Evolutionary conservation across 305 asterid genomes (phyloP).

Genomic region (Fraxinus platypoda): DNA sequence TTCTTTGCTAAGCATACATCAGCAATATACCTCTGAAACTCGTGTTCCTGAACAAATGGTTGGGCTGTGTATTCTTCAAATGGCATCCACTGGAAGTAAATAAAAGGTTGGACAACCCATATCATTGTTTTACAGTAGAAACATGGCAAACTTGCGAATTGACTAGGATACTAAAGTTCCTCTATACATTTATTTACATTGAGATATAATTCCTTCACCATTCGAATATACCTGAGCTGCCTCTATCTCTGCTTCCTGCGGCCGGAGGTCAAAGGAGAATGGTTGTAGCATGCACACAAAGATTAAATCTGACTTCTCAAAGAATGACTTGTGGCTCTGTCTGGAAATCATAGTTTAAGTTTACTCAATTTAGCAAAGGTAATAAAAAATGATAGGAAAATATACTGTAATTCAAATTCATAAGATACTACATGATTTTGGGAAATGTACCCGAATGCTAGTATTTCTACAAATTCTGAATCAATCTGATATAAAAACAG

Average conservation of each 20-base stretch:
- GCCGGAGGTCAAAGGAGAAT: conserved; percentile 57
- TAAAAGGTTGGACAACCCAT: neutral
- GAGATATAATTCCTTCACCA: neutral
- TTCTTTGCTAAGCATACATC: conserved; percentile 61
- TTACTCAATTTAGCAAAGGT: neutral
- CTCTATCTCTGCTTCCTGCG: conserved; percentile 86
- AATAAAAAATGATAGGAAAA: neutral
- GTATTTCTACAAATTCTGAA: conserved; percentile 65
- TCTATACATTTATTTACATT: neutral
- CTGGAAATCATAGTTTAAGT: conserved; percentile 37
- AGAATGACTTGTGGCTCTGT: conserved; percentile 83
- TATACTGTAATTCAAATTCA: neutral
- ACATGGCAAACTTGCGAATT: neutral
- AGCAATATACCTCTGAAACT: conserved; percentile 47
- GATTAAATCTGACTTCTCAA: conserved; percentile 83
- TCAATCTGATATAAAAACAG: conserved; percentile 56
- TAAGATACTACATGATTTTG: neutral
- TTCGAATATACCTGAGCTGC: conserved; percentile 74
- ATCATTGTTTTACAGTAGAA: neutral
- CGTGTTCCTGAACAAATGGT: conserved; percentile 60
- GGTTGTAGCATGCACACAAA: conserved; percentile 89
- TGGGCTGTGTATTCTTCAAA: conserved; percentile 73
- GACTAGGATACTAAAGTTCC: neutral
- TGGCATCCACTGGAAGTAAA: conserved; percentile 82
- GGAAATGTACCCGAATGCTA: conserved; percentile 72